Evolutionary conservation across 768 basidiomycete genomes (phyloP), one percentile per base, ranked within the genome.

Genomic region (Panellus pusillus): DNA sequence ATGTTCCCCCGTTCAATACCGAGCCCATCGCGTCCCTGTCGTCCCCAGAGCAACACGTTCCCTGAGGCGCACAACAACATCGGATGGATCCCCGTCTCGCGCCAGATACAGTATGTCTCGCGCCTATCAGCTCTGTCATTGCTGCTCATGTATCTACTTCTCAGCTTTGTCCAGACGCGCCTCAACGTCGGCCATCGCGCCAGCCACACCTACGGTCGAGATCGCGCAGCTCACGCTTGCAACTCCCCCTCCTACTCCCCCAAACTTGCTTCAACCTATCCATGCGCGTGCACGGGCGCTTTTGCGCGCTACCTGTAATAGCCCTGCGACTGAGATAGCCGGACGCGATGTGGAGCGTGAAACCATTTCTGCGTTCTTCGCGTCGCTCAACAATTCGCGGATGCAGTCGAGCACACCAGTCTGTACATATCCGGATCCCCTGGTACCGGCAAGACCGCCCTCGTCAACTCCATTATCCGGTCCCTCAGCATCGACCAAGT

Each of bases 351-450:
- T 67, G 0, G 89, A 93, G 68, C 84, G 82, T 57, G 74, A 72
- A 15, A 66, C 66, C 13, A 83, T 93, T 63, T 67, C 72, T 17
- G 66, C 74, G 11, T 93, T 92, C 70, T 66, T 92, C 60, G 63
- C 71, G 18, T 72, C 78, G 5, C 86, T 88, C 64, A 64, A 82
- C 19, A 66, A 70, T 27, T 70, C 64, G 52, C 68, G 41, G 62
- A 65, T 41, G 64, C 64, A 17, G 63, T 61, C 4, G 48, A 56
- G 19, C 64, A 70, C 24, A 74, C 81, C 9, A 78, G 81, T 39
- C 75, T 96, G 53, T 98, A 95, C 68, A 86, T 98, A 47, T 95
- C 94, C 9, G 96, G 96, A 9, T 83, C 92, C 1, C 93, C 94
- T 4, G 96, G 95, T 1, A 93, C 92, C 3, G 93, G 93, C 17